Percentiles rank a stretch among this genome's conserved stretches.
Conservation (phyloP, 768 basidiomycete genomes). For the Dictyophora rubrovolvata region DNA sequence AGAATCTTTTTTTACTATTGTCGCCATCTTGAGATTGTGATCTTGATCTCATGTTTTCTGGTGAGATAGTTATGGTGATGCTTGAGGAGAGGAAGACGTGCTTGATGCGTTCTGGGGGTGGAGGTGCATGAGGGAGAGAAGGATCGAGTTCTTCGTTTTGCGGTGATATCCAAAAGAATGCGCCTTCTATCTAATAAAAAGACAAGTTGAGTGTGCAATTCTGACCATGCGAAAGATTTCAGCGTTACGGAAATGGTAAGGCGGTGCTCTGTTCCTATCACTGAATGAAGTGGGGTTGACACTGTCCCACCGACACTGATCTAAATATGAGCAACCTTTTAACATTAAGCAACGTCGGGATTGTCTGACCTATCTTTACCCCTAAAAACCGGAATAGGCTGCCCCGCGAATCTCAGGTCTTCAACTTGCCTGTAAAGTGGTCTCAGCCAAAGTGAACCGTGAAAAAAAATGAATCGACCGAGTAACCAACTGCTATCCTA, state of each 20-base stretch:
- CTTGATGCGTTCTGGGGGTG: conserved; percentile 3
- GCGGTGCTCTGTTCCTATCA: not conserved
- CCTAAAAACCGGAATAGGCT: conserved; percentile 4
- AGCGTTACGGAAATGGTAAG: conserved; percentile 1
- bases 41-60: not conserved
- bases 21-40: not conserved
- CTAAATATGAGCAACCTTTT: not conserved
- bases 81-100: conserved; percentile 6
- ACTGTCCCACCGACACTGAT: conserved; percentile 6
- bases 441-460: not conserved
- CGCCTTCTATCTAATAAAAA: conserved; percentile 2
- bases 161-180: conserved; percentile 9
- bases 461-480: not conserved
- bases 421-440: not conserved
- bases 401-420: conserved; percentile 2
- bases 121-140: not conserved
- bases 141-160: conserved; percentile 6
- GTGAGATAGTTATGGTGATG: not conserved
- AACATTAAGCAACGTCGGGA: not conserved
- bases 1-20: not conserved
- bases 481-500: not conserved
- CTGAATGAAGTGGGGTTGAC: not conserved
- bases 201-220: not conserved
- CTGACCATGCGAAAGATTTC: not conserved
- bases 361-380: conserved; percentile 3